Evolutionary conservation across 1,139 yeast species (phyloP).

Genomic region (Hyphopichia wangnamkhiaoensis): DNA sequence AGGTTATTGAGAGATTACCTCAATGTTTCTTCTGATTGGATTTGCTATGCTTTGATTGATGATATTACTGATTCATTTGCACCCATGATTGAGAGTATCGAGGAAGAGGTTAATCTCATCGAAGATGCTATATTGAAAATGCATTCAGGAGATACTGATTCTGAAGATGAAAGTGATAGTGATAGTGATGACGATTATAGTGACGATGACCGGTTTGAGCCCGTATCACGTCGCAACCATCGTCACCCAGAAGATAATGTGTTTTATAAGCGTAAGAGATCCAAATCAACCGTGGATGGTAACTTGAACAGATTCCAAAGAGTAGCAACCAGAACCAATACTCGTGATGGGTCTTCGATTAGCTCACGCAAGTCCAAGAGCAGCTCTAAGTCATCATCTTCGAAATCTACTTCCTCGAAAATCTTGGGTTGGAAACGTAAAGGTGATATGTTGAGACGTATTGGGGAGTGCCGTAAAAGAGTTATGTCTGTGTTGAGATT

Average conservation of each 20-base stretch:
- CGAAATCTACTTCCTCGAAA: slow-evolving; percentile 47
- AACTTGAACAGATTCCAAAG: slow-evolving; percentile 7
- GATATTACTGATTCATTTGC: slow-evolving; percentile 97
- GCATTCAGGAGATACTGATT: slow-evolving; percentile 67
- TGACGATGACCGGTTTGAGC: slow-evolving; percentile 18
- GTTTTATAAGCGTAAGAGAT: slow-evolving; percentile 38
- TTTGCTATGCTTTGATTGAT: slow-evolving; percentile 93
- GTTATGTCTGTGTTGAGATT: slow-evolving; percentile 88
- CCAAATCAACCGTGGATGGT: slow-evolving; percentile 43
- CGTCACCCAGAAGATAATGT: slow-evolving; percentile 19
- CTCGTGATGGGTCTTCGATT: slow-evolving; percentile 6
- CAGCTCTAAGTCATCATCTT: slow-evolving; percentile 14
- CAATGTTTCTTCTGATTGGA: slow-evolving; percentile 94
- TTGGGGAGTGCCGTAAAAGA: slow-evolving; percentile 92
- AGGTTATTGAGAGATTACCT: slow-evolving; percentile 83
- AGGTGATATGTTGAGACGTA: slow-evolving; percentile 91
- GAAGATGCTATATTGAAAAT: slow-evolving; percentile 87
- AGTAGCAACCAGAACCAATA: neutral
- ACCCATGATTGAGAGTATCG: slow-evolving; percentile 92
- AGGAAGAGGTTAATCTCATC: slow-evolving; percentile 86
- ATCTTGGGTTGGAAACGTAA: slow-evolving; percentile 82
- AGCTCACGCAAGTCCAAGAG: slow-evolving; percentile 20
- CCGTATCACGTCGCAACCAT: slow-evolving; percentile 9
- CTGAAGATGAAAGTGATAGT: slow-evolving; percentile 40
- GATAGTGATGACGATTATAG: slow-evolving; percentile 35